Evolutionary conservation across 2,329 filamentous ascomycete species (phyloP).

Genomic region (Diaporthe vaccinii): DNA sequence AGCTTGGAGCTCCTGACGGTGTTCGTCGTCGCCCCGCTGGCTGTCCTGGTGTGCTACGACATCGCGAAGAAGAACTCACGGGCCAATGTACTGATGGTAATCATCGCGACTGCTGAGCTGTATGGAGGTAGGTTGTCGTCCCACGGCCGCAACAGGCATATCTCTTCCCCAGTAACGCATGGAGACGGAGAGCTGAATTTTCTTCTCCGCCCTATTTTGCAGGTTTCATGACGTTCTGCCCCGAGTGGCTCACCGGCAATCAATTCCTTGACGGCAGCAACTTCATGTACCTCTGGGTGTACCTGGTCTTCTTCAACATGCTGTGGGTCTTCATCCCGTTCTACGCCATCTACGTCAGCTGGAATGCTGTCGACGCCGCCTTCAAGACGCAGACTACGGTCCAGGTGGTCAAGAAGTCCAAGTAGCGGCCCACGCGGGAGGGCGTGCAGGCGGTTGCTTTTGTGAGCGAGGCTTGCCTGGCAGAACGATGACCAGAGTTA

Average conservation of each 20-base stretch:
- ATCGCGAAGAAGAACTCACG: constrained; percentile 67
- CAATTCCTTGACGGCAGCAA: constrained; percentile 74
- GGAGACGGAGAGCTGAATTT: background rate
- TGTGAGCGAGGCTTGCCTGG: background rate
- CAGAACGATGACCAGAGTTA: background rate
- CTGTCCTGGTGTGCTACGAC: constrained; percentile 71
- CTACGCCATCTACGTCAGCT: constrained; percentile 65
- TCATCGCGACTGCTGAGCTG: constrained; percentile 75
- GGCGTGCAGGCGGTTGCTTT: background rate
- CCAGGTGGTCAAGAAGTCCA: constrained; percentile 32
- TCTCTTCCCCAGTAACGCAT: no score
- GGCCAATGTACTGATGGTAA: constrained; percentile 72
- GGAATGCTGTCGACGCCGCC: constrained; percentile 36
- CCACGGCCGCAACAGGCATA: background rate
- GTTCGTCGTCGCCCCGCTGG: constrained; percentile 71
- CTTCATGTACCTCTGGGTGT: constrained; percentile 78
- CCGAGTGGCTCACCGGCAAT: constrained; percentile 75
- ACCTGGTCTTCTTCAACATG: constrained; percentile 77
- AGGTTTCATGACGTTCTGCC: constrained; percentile 80
- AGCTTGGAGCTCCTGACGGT: constrained; percentile 77
- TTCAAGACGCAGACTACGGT: constrained; percentile 36
- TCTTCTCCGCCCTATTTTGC: no score
- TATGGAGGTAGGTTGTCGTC: constrained; percentile 68
- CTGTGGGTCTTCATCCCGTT: constrained; percentile 76
- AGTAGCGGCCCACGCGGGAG: background rate